phyloP scores from a whole-genome alignment of 495 filamentous ascomycete species.

The Xylaria intraflava region DNA sequence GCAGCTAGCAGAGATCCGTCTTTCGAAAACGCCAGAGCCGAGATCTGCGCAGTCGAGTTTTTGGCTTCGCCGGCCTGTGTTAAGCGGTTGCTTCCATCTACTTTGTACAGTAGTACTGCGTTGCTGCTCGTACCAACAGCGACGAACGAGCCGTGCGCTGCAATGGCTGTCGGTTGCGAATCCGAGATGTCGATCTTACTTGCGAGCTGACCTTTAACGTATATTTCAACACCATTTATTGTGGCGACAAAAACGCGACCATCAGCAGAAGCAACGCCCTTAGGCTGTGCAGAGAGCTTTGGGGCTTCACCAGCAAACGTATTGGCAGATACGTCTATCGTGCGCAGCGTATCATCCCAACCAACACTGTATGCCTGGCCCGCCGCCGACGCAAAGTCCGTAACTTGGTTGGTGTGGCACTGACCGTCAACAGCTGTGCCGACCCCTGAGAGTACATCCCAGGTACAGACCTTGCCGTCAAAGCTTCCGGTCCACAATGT shows the following conservation, averaged over 20 bases:
- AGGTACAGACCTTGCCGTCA: conserved; percentile 77
- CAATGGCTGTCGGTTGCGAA: conserved; percentile 61
- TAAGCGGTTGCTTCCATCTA: conserved; percentile 40
- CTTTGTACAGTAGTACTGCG: conserved; percentile 61
- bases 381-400: conserved; percentile 57
- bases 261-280: conserved; percentile 38
- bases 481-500: conserved; percentile 85
- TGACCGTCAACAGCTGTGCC: conserved; percentile 69
- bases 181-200: conserved; percentile 37
- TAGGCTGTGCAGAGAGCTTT: conserved; percentile 47
- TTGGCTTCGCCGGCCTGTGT: conserved; percentile 39
- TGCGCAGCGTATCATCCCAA: conserved; percentile 92
- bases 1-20: conserved; percentile 67
- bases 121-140: conserved; percentile 73
- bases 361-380: conserved; percentile 73
- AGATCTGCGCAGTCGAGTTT: conserved; percentile 51
- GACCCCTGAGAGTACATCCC: conserved; percentile 64
- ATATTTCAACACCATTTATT: conserved; percentile 56
- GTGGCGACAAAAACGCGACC: conserved; percentile 58
- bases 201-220: conserved; percentile 50
- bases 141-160: conserved; percentile 56
- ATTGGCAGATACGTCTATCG: conserved; percentile 53
- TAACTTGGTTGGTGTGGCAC: conserved; percentile 73
- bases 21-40: conserved; percentile 71
- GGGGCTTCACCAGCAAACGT: conserved; percentile 41